Conservation (phyloP, 2,329 filamentous ascomycete genomes). For the Neofusicoccum cordaticola region DNA sequence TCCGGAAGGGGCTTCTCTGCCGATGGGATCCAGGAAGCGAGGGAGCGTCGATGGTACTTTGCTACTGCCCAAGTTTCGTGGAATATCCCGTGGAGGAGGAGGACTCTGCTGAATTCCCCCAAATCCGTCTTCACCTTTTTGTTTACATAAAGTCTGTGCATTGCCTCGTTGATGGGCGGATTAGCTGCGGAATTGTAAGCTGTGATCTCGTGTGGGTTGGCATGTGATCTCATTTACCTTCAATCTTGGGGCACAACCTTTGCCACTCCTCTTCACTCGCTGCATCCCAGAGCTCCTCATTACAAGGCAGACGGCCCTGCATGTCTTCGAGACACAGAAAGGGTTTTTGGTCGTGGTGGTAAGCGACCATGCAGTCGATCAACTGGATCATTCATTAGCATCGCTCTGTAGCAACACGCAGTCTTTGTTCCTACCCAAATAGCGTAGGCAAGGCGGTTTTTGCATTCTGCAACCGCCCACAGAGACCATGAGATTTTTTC, state of each 20-base stretch:
- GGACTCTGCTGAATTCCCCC: conserved; percentile 50
- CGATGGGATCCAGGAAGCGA: conserved; percentile 39
- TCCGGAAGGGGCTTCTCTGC: conserved; percentile 19
- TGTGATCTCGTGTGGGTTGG: background rate
- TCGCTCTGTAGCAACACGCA: too few relatives aligned
- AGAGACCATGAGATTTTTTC: background rate
- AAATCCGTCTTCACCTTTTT: conserved; percentile 44
- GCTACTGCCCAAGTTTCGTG: conserved; percentile 50
- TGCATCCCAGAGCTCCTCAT: conserved; percentile 28
- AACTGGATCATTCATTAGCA: background rate
- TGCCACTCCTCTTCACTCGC: conserved; percentile 23
- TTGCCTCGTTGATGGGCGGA: conserved; percentile 40
- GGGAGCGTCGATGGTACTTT: conserved; percentile 45
- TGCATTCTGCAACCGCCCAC: background rate
- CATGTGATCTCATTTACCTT: background rate
- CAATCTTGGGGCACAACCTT: background rate
- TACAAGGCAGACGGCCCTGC: conserved; percentile 1
- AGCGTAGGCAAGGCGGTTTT: background rate
- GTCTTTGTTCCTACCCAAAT: background rate
- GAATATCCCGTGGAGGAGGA: conserved; percentile 52
- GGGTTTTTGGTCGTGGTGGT: conserved; percentile 14
- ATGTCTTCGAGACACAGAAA: conserved; percentile 5
- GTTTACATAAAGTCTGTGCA: conserved; percentile 49
- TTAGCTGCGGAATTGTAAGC: background rate
- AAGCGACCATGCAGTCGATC: background rate